phyloP scores from a whole-genome alignment of 306 rosid genomes.

The Nissolia schottii region DNA sequence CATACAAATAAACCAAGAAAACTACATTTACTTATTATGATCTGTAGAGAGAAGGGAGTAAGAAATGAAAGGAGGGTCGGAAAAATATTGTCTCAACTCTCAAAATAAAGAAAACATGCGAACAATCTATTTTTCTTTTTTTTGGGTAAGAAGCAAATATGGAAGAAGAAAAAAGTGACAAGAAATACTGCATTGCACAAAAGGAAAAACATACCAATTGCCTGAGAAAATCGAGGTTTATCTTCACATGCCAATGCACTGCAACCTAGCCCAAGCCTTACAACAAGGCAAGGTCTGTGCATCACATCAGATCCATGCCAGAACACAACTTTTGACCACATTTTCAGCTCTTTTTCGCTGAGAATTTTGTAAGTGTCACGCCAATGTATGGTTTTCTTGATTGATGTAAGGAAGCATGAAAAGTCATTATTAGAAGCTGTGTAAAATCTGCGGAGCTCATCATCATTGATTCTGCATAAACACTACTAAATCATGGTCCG shows the following conservation, averaged over 20 bases:
- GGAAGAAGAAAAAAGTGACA: background rate
- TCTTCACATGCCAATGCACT: slow-evolving; percentile 49
- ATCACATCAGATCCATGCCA: slow-evolving; percentile 76
- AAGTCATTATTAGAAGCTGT: slow-evolving; percentile 61
- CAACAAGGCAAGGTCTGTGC: slow-evolving; percentile 66
- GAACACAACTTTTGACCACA: slow-evolving; percentile 65
- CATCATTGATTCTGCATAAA: slow-evolving; percentile 67
- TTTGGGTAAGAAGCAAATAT: background rate
- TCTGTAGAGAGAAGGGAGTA: background rate
- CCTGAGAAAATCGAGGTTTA: slow-evolving; percentile 78
- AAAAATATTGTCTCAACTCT: background rate
- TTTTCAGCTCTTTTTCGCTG: slow-evolving; percentile 57
- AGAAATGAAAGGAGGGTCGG: background rate
- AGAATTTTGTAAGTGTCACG: slow-evolving; percentile 70
- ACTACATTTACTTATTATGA: background rate
- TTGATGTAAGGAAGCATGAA: slow-evolving; percentile 55
- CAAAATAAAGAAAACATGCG: background rate
- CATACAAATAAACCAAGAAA: background rate
- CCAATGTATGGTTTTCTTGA: slow-evolving; percentile 77
- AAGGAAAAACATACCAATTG: slow-evolving; percentile 62
- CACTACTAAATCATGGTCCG: slow-evolving; percentile 43
- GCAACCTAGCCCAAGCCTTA: slow-evolving; percentile 72
- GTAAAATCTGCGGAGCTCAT: slow-evolving; percentile 61
- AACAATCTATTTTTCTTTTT: background rate
- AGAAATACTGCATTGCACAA: slow-evolving; percentile 23